These are phyloP conservation scores for Grosmannia penicillata DNA, from an alignment of 2,329 filamentous ascomycete species.

Conservation along the genomic window DNA sequence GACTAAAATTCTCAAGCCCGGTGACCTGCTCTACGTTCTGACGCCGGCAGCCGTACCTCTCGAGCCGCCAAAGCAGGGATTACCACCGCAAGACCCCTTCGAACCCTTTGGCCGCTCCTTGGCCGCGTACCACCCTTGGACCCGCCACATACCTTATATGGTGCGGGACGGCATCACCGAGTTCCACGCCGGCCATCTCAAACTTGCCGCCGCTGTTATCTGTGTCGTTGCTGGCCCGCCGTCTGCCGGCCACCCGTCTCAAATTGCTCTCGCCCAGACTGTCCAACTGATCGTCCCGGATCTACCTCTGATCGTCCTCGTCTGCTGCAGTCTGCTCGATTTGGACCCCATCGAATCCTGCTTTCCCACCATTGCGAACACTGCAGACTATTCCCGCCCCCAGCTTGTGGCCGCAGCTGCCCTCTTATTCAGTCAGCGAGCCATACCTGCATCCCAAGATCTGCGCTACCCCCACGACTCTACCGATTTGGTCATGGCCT, in stretches of 20 bases:
- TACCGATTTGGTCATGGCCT: constrained; percentile 12
- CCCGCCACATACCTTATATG: constrained; percentile 61
- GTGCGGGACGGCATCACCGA: constrained; percentile 47
- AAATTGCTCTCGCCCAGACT: constrained; percentile 29
- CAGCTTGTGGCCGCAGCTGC: constrained; percentile 35
- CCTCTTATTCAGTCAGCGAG: constrained; percentile 26
- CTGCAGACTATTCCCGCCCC: constrained; percentile 29
- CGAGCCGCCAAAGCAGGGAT: constrained; percentile 23
- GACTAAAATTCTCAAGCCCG: constrained; percentile 27
- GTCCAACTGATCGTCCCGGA: constrained; percentile 11
- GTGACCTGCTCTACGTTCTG: constrained; percentile 44
- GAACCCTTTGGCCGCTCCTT: constrained; percentile 54
- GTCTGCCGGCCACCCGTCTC: constrained; percentile 30
- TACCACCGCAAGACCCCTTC: constrained; percentile 46
- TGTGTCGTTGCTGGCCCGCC: constrained; percentile 42
- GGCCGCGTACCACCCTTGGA: constrained; percentile 39
- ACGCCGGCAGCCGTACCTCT: constrained; percentile 39
- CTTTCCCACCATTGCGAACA: constrained; percentile 38
- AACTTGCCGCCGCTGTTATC: constrained; percentile 41
- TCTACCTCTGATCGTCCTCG: constrained; percentile 35
- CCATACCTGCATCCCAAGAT: neutral
- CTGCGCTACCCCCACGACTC: constrained; percentile 4
- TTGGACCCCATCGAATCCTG: constrained; percentile 22
- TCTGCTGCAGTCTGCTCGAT: constrained; percentile 31
- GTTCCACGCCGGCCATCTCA: constrained; percentile 48